Evolutionary conservation across 306 rosid species (phyloP).

Genomic region (Comarum palustre): DNA sequence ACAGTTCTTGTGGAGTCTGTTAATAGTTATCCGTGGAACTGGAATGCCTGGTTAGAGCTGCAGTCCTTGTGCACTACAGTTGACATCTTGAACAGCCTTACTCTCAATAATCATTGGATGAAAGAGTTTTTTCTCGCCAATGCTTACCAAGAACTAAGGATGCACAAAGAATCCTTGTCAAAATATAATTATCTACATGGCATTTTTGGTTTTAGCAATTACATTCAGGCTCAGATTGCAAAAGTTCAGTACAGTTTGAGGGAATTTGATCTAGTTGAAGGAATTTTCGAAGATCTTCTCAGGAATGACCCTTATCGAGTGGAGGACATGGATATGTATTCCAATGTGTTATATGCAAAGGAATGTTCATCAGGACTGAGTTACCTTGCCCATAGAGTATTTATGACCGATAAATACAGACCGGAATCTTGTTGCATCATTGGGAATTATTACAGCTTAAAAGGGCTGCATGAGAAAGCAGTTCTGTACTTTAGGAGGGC

Average conservation of each 20-base stretch:
- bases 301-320: constrained; percentile 93
- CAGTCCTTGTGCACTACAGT: constrained; percentile 71
- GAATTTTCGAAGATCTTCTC: constrained; percentile 86
- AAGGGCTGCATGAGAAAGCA: constrained; percentile 93
- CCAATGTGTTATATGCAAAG: constrained; percentile 92
- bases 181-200: constrained; percentile 72
- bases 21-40: constrained; percentile 96
- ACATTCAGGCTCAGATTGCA: constrained; percentile 92
- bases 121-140: constrained; percentile 88
- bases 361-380: constrained; percentile 83
- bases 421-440: constrained; percentile 98
- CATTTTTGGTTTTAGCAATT: constrained; percentile 73
- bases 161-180: constrained; percentile 71
- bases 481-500: constrained; percentile 93
- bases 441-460: constrained; percentile 95
- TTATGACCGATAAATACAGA: constrained; percentile 88
- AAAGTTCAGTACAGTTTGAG: constrained; percentile 87
- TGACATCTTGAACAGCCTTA: constrained; percentile 70
- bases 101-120: constrained; percentile 95
- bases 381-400: constrained; percentile 94
- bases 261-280: constrained; percentile 92
- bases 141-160: constrained; percentile 83
- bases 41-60: constrained; percentile 96
- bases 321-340: constrained; percentile 98
- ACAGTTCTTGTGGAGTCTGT: constrained; percentile 86